These are phyloP conservation scores for Vigna reflexopilosa DNA, from an alignment of 306 rosid species.

Conservation along the genomic window DNA sequence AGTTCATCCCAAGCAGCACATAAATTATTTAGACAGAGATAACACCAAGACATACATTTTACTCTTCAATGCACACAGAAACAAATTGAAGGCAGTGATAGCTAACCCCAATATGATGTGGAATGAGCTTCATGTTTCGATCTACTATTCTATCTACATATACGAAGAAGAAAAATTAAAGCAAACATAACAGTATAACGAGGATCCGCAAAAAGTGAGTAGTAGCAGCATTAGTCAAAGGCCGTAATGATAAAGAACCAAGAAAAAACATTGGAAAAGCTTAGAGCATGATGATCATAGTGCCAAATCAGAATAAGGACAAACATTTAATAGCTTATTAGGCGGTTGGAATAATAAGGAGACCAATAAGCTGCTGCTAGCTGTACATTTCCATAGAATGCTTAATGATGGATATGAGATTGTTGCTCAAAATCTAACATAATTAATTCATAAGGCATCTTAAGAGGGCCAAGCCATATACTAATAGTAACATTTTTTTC, in stretches of 20 bases:
- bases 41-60: too few species aligned
- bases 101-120: too few species aligned
- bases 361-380: conserved; percentile 2
- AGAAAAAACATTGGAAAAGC: conserved; percentile 7
- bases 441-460: neutral
- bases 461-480: neutral
- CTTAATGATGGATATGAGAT: conserved; percentile 13
- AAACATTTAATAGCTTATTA: neutral
- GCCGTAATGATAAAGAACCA: neutral
- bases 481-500: neutral
- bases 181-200: neutral
- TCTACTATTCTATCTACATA: too few species aligned
- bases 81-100: too few species aligned
- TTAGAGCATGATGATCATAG: neutral
- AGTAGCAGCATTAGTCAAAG: conserved; percentile 26
- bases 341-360: neutral
- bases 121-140: too few species aligned
- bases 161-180: too few species aligned
- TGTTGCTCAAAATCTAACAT: conserved; percentile 3
- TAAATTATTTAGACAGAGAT: neutral
- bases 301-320: conserved; percentile 17
- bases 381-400: conserved; percentile 12
- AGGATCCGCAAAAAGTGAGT: neutral
- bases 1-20: neutral
- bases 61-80: neutral